Base-by-base conservation (phyloP, 2,329 filamentous ascomycete species). In the Cylindrodendrum hubeiense region DNA sequence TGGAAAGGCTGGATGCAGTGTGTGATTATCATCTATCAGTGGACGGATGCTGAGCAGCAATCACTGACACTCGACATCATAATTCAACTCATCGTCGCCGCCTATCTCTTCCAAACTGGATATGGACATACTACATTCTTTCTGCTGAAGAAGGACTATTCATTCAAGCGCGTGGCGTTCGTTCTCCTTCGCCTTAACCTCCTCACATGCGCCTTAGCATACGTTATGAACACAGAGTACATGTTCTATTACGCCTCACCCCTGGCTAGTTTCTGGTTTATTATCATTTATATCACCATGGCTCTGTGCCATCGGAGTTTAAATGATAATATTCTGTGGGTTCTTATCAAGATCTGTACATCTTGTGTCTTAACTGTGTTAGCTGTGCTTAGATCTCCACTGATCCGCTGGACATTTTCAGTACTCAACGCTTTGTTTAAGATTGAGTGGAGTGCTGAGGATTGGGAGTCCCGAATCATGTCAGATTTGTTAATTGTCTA, bases 1-100 rank as follows among this genome's bases (percentile, higher is more conserved):
- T 90, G 88, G 84, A 91, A 90, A 78, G 90, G 90, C 2, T 86
- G 87, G 82, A 88, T 91, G 85, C 88, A 90, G 68, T 80, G 82
- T 13, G 75, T 85, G 3, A 77, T 83, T 24, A 69, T 83, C 1
- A 79, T 87, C 6, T 90, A 89, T 70, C 85, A 89, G 69, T 90
- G 88, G 74, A 6, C 37, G 15, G 86, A 85, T 57, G 82, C 82
- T 54, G 84, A 52, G 74, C 80, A 4, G 55, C n/a, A n/a, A n/a
- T 72, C 62, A 2, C 74, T 86, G 5, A 83, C 83, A 75, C 82
- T 88, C 51, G 87, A 89, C 76, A 81, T 88, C 68, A 76, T 86
- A 47, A 78, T 87, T 12, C 84, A 86, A 30, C 75, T 90, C 3
- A 76, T 86, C 15, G 80, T 89, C 13, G 84, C 87, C 1, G 82